Base-by-base conservation (phyloP, 2,329 filamentous ascomycete species). In the Curvularia verruculosa region DNA sequence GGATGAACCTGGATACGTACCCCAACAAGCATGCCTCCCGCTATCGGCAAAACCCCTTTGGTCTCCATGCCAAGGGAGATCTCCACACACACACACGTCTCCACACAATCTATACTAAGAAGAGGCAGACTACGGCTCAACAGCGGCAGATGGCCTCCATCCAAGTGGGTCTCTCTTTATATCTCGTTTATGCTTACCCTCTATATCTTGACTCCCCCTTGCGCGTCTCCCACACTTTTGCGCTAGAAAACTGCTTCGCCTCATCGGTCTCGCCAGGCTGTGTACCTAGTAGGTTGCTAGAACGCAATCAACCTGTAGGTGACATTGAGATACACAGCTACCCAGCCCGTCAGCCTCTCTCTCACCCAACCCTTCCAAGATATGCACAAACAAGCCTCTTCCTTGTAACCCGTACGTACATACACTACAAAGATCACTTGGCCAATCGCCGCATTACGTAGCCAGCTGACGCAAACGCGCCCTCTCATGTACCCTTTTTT, bases 101-200 rank as follows among this genome's bases (percentile, higher is more conserved):
- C 65, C 65, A 68, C 64, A 45, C 50, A 12, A 45, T 55, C 56
- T 59, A 59, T 49, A 55, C 65, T 62, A 48, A 19, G 31, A 59
- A 51, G 48, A 50, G 64, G 55, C 49, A 52, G 8, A 34, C 37
- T 46, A 51, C 59, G 49, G 64, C 52, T 63, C 60, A 67, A 67
- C 61, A 63, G 57, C 53, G 49, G 58, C 56, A 60, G 51, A 51
- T 52, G 49, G 36, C 36, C 40, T 52, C 44, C 18, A 13, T 37
- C 34, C 34, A 51, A 41, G 52, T 50, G 48, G 54, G 34, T 34
- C 47, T 21, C 21, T 46, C 15, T 36, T 55, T 40, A 48, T 45
- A 26, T 36, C 18, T 36, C 45, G 50, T 52, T 46, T 39, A 48
- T 52, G 49, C 26, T 26, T 28, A 44, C 28, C 18, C 46, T 50